Conservation (phyloP, 345 rosid species). For the Citrus mangshanensis region DNA sequence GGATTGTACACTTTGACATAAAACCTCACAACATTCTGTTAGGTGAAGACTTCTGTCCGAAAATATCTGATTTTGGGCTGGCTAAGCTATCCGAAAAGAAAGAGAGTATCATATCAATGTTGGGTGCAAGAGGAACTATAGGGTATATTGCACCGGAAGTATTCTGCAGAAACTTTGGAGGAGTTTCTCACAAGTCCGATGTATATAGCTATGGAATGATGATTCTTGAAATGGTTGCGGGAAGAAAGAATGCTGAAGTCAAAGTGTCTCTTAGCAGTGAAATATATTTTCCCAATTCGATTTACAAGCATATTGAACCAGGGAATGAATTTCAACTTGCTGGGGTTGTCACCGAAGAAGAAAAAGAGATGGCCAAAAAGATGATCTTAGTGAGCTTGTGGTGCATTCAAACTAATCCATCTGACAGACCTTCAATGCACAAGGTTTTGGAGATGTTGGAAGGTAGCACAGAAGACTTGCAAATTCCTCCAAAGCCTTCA, state of each 20-base stretch:
- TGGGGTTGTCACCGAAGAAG: conserved; percentile 1
- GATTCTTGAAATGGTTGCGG: not conserved
- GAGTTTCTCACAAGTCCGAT: conserved; percentile 30
- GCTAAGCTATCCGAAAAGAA: conserved; percentile 35
- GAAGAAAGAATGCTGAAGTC: not conserved
- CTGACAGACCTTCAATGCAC: conserved; percentile 42
- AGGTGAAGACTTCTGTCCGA: conserved; percentile 32
- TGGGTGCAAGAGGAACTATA: conserved; percentile 33
- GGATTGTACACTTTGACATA: conserved; percentile 48
- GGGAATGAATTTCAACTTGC: not conserved
- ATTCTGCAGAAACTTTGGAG: conserved; percentile 28
- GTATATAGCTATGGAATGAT: conserved; percentile 2
- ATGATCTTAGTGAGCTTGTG: conserved; percentile 38
- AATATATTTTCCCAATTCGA: not conserved
- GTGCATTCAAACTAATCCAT: conserved; percentile 45
- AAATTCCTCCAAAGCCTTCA: conserved; percentile 14
- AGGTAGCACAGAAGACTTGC: not conserved
- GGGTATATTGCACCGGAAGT: conserved; percentile 53
- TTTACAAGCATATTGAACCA: not conserved
- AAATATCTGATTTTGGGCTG: conserved; percentile 50
- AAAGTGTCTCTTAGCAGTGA: not conserved
- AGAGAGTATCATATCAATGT: conserved; percentile 30
- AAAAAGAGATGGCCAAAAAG: conserved; percentile 16
- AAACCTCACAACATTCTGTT: conserved; percentile 45
- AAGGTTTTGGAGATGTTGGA: conserved; percentile 33